These are phyloP conservation scores for Aegle marmelos DNA, from an alignment of 345 rosid species.

Conservation along the genomic window DNA sequence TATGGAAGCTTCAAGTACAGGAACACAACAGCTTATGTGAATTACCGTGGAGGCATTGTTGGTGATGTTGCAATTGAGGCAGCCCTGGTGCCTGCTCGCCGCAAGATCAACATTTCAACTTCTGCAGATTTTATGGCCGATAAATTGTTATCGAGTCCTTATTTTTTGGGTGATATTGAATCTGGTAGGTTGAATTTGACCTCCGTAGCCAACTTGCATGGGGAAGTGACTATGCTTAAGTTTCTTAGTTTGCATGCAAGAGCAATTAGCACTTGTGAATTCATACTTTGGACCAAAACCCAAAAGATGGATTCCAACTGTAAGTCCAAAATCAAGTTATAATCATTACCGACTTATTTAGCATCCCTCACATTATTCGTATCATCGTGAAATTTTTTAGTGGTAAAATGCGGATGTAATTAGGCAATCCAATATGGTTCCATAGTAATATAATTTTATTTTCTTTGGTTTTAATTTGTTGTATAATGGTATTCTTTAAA, in stretches of 20 bases:
- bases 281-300: slow-evolving; percentile 20
- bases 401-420: not conserved
- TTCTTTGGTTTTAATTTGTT: no score
- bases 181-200: slow-evolving; percentile 33
- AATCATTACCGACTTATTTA: not conserved
- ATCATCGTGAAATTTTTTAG: not conserved
- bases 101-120: slow-evolving; percentile 29
- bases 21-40: slow-evolving; percentile 23
- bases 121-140: slow-evolving; percentile 22
- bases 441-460: not conserved
- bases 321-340: slow-evolving; percentile 28
- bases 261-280: slow-evolving; percentile 19
- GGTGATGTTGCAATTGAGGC: slow-evolving; percentile 24
- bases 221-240: slow-evolving; percentile 26
- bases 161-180: slow-evolving; percentile 27
- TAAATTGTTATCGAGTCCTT: slow-evolving; percentile 19
- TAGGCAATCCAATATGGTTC: not conserved
- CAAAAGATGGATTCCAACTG: slow-evolving; percentile 18
- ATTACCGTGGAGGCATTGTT: slow-evolving; percentile 23
- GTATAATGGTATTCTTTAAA: no score
- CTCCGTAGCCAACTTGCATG: slow-evolving; percentile 33
- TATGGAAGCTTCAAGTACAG: slow-evolving; percentile 40
- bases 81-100: slow-evolving; percentile 22
- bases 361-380: not conserved
- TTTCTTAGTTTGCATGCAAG: slow-evolving; percentile 33